Percentiles rank a stretch among this genome's conserved stretches.
phyloP scores from a whole-genome alignment of 2,329 filamentous ascomycete species.

The Ciborinia camelliae region DNA sequence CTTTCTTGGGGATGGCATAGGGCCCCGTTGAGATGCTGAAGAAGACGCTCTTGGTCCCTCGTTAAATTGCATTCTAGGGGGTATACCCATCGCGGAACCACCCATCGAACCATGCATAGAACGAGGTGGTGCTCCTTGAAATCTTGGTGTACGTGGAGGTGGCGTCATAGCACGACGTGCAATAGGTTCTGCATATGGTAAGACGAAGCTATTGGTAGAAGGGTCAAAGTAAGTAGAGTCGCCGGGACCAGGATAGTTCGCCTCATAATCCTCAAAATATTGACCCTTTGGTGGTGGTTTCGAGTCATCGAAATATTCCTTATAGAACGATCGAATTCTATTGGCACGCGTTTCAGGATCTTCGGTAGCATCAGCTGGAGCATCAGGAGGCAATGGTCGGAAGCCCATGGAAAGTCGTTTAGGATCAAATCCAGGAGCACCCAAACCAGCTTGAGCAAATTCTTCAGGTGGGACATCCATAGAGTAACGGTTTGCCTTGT shows the following conservation, averaged over 20 bases:
- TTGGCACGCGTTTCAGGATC: slow-evolving; percentile 94
- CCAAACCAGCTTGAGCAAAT: slow-evolving; percentile 44
- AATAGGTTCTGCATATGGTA: slow-evolving; percentile 81
- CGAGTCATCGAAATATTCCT: slow-evolving; percentile 95
- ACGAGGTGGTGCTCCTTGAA: slow-evolving; percentile 40
- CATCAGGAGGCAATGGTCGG: slow-evolving; percentile 83
- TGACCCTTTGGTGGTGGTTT: slow-evolving; percentile 46
- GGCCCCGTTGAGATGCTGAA: slow-evolving; percentile 49
- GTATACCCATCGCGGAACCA: slow-evolving; percentile 38
- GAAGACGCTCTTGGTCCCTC: slow-evolving; percentile 60
- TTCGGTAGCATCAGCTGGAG: slow-evolving; percentile 67
- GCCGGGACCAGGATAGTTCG: slow-evolving; percentile 56
- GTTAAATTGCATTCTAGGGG: slow-evolving; percentile 41
- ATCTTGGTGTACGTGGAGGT: slow-evolving; percentile 58
- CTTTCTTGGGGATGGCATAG: slow-evolving; percentile 45
- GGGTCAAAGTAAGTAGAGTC: slow-evolving; percentile 47
- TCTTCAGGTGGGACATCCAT: slow-evolving; percentile 39
- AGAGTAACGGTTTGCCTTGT: slow-evolving; percentile 36
- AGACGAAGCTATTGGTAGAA: slow-evolving; percentile 54
- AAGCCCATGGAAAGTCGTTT: slow-evolving; percentile 67
- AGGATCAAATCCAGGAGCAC: slow-evolving; percentile 53
- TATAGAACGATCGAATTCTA: slow-evolving; percentile 97
- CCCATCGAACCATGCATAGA: slow-evolving; percentile 49
- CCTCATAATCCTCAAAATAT: slow-evolving; percentile 75
- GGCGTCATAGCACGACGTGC: slow-evolving; percentile 93